These are phyloP conservation scores for Coprinellus aureogranulatus DNA, from an alignment of 768 basidiomycete species.

Conservation along the genomic window DNA sequence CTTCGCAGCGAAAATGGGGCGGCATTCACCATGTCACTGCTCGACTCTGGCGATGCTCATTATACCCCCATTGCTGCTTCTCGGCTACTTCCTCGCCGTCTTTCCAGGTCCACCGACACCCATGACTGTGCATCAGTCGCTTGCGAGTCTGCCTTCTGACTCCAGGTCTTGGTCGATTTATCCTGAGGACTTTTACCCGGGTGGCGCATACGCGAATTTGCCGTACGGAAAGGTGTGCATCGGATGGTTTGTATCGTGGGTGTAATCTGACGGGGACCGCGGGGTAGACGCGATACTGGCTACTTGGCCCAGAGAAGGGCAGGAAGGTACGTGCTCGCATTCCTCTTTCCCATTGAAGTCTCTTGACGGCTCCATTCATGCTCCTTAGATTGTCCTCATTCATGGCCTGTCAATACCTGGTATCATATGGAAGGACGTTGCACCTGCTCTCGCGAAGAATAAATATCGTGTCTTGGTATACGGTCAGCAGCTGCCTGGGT, in stretches of 20 bases:
- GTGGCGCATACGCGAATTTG: conserved; percentile 61
- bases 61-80: conserved; percentile 58
- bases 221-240: conserved; percentile 60
- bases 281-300: conserved; percentile 69
- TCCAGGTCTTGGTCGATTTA: conserved; percentile 69
- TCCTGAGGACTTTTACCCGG: conserved; percentile 64
- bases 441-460: conserved; percentile 55
- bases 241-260: not conserved
- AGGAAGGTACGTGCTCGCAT: conserved; percentile 47
- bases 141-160: conserved; percentile 55
- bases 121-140: conserved; percentile 51
- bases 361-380: not conserved
- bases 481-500: no score
- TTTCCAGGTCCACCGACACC: conserved; percentile 62
- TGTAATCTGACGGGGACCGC: not conserved
- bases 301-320: conserved; percentile 68
- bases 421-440: conserved; percentile 75
- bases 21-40: conserved; percentile 28
- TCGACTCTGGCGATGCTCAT: conserved; percentile 56
- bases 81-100: conserved; percentile 58
- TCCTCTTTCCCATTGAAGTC: not conserved
- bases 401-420: conserved; percentile 77
- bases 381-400: conserved; percentile 64
- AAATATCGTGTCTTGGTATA: conserved; percentile 78
- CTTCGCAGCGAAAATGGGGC: not conserved